A percentile compares a stretch with the other conserved stretches of the same genome.
Conservation (phyloP, 2,329 filamentous ascomycete genomes). For the Mollisiaceae sp. region DNA sequence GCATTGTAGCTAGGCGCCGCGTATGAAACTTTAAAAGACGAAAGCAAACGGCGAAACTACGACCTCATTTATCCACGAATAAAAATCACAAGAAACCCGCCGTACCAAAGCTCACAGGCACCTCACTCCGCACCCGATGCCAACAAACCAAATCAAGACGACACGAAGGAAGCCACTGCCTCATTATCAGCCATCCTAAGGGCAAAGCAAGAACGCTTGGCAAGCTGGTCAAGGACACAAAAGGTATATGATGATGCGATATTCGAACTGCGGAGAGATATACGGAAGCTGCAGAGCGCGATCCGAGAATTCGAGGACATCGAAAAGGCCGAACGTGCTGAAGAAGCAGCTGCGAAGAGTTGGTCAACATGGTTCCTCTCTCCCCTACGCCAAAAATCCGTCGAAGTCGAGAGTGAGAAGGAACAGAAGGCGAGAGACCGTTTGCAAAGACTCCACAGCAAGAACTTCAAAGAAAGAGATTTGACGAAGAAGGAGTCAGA, state of each 20-base stretch:
- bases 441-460: conserved; percentile 42
- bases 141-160: conserved; percentile 9
- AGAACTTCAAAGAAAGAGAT: conserved; percentile 43
- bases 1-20: conserved; percentile 42
- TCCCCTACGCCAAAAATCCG: conserved; percentile 38
- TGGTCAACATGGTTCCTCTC: conserved; percentile 43
- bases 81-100: conserved; percentile 7
- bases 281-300: conserved; percentile 37
- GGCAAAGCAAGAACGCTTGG: conserved; percentile 40
- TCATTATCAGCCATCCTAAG: conserved; percentile 40
- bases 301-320: conserved; percentile 41
- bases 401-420: conserved; percentile 44
- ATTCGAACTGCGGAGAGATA: conserved; percentile 30
- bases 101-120: not conserved
- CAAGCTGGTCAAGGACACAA: conserved; percentile 39
- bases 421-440: conserved; percentile 41
- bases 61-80: conserved; percentile 40
- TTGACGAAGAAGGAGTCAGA: conserved; percentile 24
- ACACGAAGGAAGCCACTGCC: conserved; percentile 31
- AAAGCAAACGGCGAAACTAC: conserved; percentile 41
- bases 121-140: conserved; percentile 5
- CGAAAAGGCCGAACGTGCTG: conserved; percentile 37
- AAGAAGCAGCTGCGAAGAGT: conserved; percentile 42
- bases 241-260: conserved; percentile 33
- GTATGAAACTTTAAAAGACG: conserved; percentile 46